Conservation (phyloP, 164 flowering plant genomes). For the Annona squamosa region DNA sequence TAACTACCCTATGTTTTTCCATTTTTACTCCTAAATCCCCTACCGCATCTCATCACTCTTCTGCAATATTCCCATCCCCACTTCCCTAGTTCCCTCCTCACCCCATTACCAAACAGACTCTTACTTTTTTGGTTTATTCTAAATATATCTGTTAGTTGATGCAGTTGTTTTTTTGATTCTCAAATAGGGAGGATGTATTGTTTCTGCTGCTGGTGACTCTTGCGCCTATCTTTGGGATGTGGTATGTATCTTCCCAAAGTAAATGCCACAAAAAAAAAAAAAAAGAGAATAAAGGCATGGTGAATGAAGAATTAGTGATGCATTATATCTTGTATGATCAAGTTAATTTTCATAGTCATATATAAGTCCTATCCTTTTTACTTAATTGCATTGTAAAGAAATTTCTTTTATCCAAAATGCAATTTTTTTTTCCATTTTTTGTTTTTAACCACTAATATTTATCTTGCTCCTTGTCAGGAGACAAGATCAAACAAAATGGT, state of each 20-base stretch:
- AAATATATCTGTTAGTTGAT: background rate
- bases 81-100: no score
- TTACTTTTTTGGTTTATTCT: no score
- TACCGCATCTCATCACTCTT: no score
- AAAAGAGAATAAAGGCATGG: background rate
- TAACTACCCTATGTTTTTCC: no score
- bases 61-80: no score
- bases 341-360: background rate
- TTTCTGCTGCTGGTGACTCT: slow-evolving; percentile 89
- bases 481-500: slow-evolving; percentile 57
- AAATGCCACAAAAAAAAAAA: slow-evolving; percentile 2
- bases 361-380: background rate
- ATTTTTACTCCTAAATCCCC: no score
- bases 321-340: background rate
- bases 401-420: no score
- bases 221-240: slow-evolving; percentile 98
- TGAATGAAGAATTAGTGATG: background rate
- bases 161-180: background rate
- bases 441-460: background rate
- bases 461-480: slow-evolving; percentile 45
- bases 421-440: no score
- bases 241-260: slow-evolving; percentile 57
- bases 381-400: background rate
- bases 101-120: no score
- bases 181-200: slow-evolving; percentile 58